Evolutionary conservation across 2,329 filamentous ascomycete genomes (phyloP), one percentile per base, ranked within the genome.

Genomic region (Xylaria hypoxylon): DNA sequence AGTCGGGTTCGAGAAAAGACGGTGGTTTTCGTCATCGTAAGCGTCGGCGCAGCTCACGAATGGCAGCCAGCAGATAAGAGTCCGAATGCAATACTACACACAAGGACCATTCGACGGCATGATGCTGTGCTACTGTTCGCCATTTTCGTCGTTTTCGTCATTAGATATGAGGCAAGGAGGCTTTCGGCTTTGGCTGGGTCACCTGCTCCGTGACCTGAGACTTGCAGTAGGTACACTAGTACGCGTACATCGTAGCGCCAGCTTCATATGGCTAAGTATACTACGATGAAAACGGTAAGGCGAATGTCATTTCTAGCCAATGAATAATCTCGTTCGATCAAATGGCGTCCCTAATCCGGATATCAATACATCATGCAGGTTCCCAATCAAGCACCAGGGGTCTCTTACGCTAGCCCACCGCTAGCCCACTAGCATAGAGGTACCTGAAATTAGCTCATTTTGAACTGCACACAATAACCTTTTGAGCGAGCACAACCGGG

Each of bases 91-190:
- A 62, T 62, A 47, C 48, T 24, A 62, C 15, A 57, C 63, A 55
- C 59, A 45, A 28, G 35, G n/a, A 62, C 31, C 45, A 57, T 42
- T 68, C 67, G 67, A 62, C 59, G 44, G 45, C 55, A 60, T 68
- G 62, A 64, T 44, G 67, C 61, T 38, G 57, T 63, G 64, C 40
- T 45, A 51, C 67, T 31, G 47, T 42, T 44, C 22, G 26, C 33
- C 56, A 51, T 64, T 45, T 26, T 56, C 50, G 50, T 52, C 35
- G 22, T 55, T 55, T 55, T 55, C 35, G 52, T 55, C 51, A 26
- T 55, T 19, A 7, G 31, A 10, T 38, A 7, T 17, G 15, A n/a
- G 48, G 17, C 5, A 33, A 10, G n/a, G 28, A 26, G 38, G 35
- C 40, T 56, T 38, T 56, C 50, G 50, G 50, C 8, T 31, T 52